Evolutionary conservation across 441 rosid genomes (phyloP).

Genomic region (Capsella rubella): DNA sequence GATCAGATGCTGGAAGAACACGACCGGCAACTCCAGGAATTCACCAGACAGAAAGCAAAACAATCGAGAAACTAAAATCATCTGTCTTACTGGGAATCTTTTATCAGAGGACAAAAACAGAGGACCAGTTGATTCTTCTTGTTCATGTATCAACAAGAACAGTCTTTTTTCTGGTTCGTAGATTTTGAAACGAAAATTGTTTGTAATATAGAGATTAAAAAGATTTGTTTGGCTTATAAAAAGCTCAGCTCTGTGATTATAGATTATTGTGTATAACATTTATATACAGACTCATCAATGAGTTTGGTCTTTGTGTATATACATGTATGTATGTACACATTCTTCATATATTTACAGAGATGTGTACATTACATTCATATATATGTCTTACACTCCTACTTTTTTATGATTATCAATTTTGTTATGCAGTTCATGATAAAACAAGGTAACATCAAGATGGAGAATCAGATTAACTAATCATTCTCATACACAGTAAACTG

Average conservation of each 20-base stretch:
- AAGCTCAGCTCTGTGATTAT: constrained; percentile 37
- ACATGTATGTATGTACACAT: constrained; percentile 23
- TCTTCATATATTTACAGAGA: constrained; percentile 39
- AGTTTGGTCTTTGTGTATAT: constrained; percentile 28
- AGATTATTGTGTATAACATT: constrained; percentile 34
- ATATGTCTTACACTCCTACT: not conserved
- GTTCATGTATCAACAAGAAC: constrained; percentile 25
- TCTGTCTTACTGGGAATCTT: not conserved
- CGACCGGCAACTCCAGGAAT: constrained; percentile 70
- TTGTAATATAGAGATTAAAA: constrained; percentile 31
- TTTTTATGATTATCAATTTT: not conserved
- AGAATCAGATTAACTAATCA: constrained; percentile 46
- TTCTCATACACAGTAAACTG: constrained; percentile 59
- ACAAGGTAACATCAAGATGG: constrained; percentile 10
- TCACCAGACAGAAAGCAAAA: constrained; percentile 55
- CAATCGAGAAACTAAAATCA: constrained; percentile 48
- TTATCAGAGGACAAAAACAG: constrained; percentile 32
- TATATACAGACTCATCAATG: constrained; percentile 27
- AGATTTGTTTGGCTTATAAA: constrained; percentile 31
- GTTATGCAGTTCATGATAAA: not conserved
- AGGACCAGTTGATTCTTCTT: constrained; percentile 26
- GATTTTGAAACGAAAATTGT: constrained; percentile 27
- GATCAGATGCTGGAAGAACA: constrained; percentile 91
- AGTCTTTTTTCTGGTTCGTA: constrained; percentile 25
- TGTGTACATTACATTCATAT: constrained; percentile 11